phyloP scores from a whole-genome alignment of 768 basidiomycete genomes.

The Porphyrellus cyaneotinctus region DNA sequence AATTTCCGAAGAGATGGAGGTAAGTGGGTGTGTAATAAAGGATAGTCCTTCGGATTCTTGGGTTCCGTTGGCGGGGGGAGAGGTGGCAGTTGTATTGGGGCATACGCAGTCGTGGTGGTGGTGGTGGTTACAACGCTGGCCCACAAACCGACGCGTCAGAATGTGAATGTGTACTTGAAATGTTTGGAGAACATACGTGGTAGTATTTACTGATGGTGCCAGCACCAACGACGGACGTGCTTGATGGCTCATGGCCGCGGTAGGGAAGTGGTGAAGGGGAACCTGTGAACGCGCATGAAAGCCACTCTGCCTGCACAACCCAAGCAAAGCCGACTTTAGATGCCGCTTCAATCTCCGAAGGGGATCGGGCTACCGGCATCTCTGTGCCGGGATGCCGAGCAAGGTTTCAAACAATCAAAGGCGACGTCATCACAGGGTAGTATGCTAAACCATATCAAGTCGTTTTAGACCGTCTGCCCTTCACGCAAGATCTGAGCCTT shows the following conservation, averaged over 20 bases:
- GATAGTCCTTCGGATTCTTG: constrained; percentile 77
- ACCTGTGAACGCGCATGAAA: constrained; percentile 30
- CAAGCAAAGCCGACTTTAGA: constrained; percentile 23
- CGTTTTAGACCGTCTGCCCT: too few relatives aligned
- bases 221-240: constrained; percentile 67
- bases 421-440: neutral
- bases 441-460: too few relatives aligned
- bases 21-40: constrained; percentile 69
- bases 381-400: constrained; percentile 21
- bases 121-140: constrained; percentile 86
- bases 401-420: neutral
- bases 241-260: constrained; percentile 53
- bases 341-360: constrained; percentile 24
- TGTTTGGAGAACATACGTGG: constrained; percentile 52
- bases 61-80: constrained; percentile 68
- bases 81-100: constrained; percentile 78
- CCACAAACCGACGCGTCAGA: constrained; percentile 23
- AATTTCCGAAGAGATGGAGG: constrained; percentile 71
- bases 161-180: neutral
- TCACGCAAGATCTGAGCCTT: too few relatives aligned
- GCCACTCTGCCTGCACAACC: constrained; percentile 33
- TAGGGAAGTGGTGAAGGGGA: constrained; percentile 25
- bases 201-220: constrained; percentile 80
- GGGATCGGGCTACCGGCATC: constrained; percentile 12
- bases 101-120: constrained; percentile 84